These are phyloP conservation scores for Nannizzia gypsea DNA, from an alignment of 2,329 filamentous ascomycete species.

Conservation along the genomic window DNA sequence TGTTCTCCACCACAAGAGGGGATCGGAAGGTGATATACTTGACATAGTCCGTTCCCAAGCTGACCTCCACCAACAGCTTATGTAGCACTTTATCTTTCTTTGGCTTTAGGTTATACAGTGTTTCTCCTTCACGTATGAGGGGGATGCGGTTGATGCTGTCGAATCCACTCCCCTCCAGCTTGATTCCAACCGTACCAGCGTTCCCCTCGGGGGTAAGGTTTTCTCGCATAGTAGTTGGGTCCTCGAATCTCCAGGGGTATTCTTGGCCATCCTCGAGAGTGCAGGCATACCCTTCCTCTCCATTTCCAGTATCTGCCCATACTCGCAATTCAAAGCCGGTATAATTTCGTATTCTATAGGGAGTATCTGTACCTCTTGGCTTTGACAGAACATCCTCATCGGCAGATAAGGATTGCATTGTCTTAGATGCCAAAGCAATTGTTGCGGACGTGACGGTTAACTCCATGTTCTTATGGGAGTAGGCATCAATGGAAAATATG, in stretches of 20 bases:
- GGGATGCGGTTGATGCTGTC: slow-evolving; percentile 79
- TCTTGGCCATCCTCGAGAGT: slow-evolving; percentile 82
- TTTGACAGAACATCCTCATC: slow-evolving; percentile 90
- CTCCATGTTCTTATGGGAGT: slow-evolving; percentile 82
- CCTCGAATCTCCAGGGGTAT: slow-evolving; percentile 90
- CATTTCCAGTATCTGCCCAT: slow-evolving; percentile 64
- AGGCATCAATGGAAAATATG: slow-evolving; percentile 68
- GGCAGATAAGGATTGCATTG: slow-evolving; percentile 74
- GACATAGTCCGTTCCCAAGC: slow-evolving; percentile 83
- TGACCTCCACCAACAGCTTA: slow-evolving; percentile 82
- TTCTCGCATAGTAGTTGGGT: slow-evolving; percentile 92
- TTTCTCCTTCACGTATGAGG: slow-evolving; percentile 88
- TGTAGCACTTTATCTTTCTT: slow-evolving; percentile 77
- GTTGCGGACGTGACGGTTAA: slow-evolving; percentile 86
- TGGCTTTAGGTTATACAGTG: slow-evolving; percentile 76
- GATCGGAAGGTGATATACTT: slow-evolving; percentile 96
- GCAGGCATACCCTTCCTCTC: slow-evolving; percentile 53
- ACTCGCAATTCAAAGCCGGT: slow-evolving; percentile 85
- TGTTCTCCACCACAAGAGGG: slow-evolving; percentile 83
- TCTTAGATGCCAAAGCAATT: slow-evolving; percentile 86
- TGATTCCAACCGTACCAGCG: slow-evolving; percentile 66
- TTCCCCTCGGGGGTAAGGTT: slow-evolving; percentile 74
- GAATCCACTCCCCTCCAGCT: slow-evolving; percentile 86
- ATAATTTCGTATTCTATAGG: slow-evolving; percentile 88
- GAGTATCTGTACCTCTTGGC: slow-evolving; percentile 78